Evolutionary conservation across 202 grass and related monocot genomes (phyloP).

Genomic region (Zoysia matrella): DNA sequence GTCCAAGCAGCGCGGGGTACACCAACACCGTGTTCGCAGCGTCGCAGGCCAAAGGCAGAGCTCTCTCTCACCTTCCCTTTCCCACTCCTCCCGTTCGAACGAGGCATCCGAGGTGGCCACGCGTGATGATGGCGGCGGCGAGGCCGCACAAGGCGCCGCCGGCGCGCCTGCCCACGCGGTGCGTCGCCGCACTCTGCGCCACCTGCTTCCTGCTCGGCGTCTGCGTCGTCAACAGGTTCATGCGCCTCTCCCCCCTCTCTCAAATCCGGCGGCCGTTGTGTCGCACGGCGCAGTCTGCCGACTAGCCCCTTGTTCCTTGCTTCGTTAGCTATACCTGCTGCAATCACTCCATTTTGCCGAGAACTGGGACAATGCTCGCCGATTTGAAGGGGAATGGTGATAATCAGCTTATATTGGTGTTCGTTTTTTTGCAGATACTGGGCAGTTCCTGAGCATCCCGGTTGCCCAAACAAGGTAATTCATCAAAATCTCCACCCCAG

Average conservation of each 20-base stretch:
- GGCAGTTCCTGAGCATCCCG: constrained; percentile 47
- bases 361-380: constrained; percentile 31
- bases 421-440: constrained; percentile 50
- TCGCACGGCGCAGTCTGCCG: too few relatives aligned
- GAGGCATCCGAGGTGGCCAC: constrained; percentile 15
- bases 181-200: constrained; percentile 54
- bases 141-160: constrained; percentile 53
- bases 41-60: not conserved
- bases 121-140: constrained; percentile 35
- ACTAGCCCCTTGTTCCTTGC: not conserved
- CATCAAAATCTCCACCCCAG: not conserved
- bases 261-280: constrained; percentile 33
- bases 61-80: not conserved
- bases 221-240: constrained; percentile 59
- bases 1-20: constrained; percentile 14
- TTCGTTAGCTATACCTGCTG: not conserved
- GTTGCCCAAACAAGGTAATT: constrained; percentile 51
- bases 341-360: not conserved
- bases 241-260: constrained; percentile 2
- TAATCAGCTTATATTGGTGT: not conserved
- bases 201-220: constrained; percentile 69
- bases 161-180: constrained; percentile 48
- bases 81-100: constrained; percentile 40
- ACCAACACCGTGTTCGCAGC: not conserved
- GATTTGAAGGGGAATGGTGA: constrained; percentile 32